Percentiles rank a stretch among this genome's conserved stretches.
These are phyloP conservation scores for Platanthera zijinensis DNA, from an alignment of 106 monocot genomes.

Conservation along the genomic window DNA sequence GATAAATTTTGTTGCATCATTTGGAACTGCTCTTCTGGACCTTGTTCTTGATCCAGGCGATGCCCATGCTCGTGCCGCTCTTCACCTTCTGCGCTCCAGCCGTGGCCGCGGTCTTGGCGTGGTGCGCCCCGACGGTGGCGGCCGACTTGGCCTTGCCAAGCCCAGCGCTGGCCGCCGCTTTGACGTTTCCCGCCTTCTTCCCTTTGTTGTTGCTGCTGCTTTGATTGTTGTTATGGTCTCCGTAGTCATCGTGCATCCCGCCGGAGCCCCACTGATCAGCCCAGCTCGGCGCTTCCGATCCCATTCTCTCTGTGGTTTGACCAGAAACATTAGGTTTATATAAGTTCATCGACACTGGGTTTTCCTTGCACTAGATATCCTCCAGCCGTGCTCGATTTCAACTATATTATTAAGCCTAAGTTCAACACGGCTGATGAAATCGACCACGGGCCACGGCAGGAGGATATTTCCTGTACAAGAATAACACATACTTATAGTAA, in stretches of 20 bases:
- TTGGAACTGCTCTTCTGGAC: conserved; percentile 59
- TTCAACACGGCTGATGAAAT: too few relatives aligned
- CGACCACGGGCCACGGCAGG: too few relatives aligned
- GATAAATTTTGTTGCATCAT: conserved; percentile 7
- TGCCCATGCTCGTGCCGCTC: conserved; percentile 33
- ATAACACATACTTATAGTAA: too few relatives aligned
- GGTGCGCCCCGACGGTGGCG: conserved; percentile 27
- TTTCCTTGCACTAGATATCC: too few relatives aligned
- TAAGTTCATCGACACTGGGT: too few relatives aligned
- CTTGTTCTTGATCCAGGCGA: conserved; percentile 64
- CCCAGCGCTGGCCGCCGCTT: conserved; percentile 31
- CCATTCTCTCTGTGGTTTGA: conserved; percentile 16
- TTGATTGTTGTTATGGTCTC: neutral
- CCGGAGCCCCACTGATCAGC: conserved; percentile 36
- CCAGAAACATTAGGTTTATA: neutral
- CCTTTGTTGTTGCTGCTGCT: conserved; percentile 13
- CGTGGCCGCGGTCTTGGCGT: conserved; percentile 49
- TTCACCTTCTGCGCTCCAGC: conserved; percentile 61
- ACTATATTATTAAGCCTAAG: too few relatives aligned
- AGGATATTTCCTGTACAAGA: too few relatives aligned
- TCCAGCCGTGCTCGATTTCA: too few relatives aligned
- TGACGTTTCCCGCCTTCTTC: conserved; percentile 43
- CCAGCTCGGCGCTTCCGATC: conserved; percentile 38
- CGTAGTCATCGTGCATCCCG: conserved; percentile 7
- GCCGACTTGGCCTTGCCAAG: conserved; percentile 55